These are phyloP conservation scores for Fusarium musae DNA, from an alignment of 2,329 filamentous ascomycete genomes.

Conservation along the genomic window DNA sequence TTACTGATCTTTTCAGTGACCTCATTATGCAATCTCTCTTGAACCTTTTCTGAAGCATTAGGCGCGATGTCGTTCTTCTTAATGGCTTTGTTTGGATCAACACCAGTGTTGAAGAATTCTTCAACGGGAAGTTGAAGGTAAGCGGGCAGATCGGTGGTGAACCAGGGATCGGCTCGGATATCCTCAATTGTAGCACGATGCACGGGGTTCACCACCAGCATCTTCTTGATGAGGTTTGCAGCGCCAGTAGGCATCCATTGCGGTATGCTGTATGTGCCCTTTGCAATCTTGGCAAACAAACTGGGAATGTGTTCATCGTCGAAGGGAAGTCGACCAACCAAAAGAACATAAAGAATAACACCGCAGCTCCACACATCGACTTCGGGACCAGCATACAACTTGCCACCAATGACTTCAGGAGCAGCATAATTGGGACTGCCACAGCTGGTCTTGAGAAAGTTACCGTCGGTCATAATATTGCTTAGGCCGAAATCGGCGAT, in stretches of 20 bases:
- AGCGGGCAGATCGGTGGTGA: constrained; percentile 83
- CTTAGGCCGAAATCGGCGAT: constrained; percentile 98
- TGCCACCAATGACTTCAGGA: constrained; percentile 96
- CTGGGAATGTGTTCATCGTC: constrained; percentile 99
- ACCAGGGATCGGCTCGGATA: constrained; percentile 94
- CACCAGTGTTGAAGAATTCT: constrained; percentile 93
- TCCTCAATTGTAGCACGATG: constrained; percentile 94
- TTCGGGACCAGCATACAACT: constrained; percentile 95
- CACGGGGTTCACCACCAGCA: constrained; percentile 95
- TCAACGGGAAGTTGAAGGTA: constrained; percentile 90
- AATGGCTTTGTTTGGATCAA: constrained; percentile 92
- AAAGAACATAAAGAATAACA: constrained; percentile 86
- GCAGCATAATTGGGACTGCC: constrained; percentile 98
- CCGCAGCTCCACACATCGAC: constrained; percentile 99
- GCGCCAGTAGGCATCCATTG: constrained; percentile 90
- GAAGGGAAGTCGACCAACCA: constrained; percentile 88
- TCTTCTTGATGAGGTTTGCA: constrained; percentile 83
- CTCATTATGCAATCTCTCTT: constrained; percentile 89
- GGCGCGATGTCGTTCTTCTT: constrained; percentile 84
- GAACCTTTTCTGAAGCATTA: constrained; percentile 79
- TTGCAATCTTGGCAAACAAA: constrained; percentile 96
- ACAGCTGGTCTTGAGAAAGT: constrained; percentile 98
- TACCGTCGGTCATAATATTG: constrained; percentile 99
- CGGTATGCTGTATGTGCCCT: constrained; percentile 92
- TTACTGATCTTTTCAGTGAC: constrained; percentile 96